These are phyloP conservation scores for Spiraea crenata DNA, from an alignment of 331 rosid genomes.

Conservation along the genomic window DNA sequence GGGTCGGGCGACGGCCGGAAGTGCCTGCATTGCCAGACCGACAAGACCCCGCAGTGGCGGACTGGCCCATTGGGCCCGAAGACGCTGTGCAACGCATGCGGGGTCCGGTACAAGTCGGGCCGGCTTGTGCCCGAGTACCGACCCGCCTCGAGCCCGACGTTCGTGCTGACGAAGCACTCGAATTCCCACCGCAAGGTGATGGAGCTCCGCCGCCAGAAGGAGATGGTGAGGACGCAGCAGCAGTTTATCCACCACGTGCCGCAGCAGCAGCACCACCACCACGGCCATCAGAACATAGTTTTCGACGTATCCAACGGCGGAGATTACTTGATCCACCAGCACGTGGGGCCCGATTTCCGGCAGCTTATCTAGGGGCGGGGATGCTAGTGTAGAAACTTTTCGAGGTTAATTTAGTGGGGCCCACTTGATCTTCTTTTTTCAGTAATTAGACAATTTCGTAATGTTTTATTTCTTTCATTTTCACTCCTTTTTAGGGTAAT, in stretches of 20 bases:
- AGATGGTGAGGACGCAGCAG: conserved; percentile 40
- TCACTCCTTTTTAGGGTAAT: not conserved
- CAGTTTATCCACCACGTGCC: conserved; percentile 28
- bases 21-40: conserved; percentile 89
- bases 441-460: conserved; percentile 19
- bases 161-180: conserved; percentile 82
- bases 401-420: conserved; percentile 22
- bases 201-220: conserved; percentile 93
- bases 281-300: conserved; percentile 46
- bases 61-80: conserved; percentile 92
- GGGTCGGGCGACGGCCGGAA: conserved; percentile 50
- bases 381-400: conserved; percentile 30
- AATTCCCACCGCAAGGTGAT: conserved; percentile 92
- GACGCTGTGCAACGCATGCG: conserved; percentile 82
- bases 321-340: conserved; percentile 80
- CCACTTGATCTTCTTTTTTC: not conserved
- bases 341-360: conserved; percentile 55
- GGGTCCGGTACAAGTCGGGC: conserved; percentile 85
- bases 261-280: conserved; percentile 55
- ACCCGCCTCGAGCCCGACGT: conserved; percentile 95
- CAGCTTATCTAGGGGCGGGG: conserved; percentile 49
- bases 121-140: conserved; percentile 85
- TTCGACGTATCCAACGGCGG: conserved; percentile 72
- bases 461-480: not conserved
- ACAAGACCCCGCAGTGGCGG: conserved; percentile 94